phyloP scores from a whole-genome alignment of 202 grass and related monocot species.

The Thinopyrum obtusiflorum region DNA sequence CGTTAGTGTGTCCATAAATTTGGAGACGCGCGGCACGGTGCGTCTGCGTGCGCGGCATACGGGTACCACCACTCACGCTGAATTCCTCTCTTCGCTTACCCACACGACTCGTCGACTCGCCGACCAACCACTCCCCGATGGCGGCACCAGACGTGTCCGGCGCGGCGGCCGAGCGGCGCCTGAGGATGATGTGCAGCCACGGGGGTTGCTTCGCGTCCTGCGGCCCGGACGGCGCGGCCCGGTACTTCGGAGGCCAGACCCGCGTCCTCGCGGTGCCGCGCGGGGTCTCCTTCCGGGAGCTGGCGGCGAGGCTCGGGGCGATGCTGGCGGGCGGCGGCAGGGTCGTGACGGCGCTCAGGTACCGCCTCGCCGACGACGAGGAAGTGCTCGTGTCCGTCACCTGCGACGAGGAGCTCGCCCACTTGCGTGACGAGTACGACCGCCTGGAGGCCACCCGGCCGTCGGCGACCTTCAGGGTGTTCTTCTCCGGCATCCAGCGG shows the following conservation, averaged over 20 bases:
- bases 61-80: no score
- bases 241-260: constrained; percentile 72
- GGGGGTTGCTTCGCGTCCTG: constrained; percentile 54
- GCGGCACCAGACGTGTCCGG: no score
- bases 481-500: not conserved
- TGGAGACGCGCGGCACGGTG: no score
- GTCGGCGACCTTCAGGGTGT: constrained; percentile 11
- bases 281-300: constrained; percentile 47
- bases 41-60: no score
- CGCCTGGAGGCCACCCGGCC: not conserved
- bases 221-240: constrained; percentile 36
- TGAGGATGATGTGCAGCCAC: constrained; percentile 52
- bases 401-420: constrained; percentile 64
- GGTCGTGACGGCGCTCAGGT: constrained; percentile 29
- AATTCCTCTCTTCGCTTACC: no score
- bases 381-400: constrained; percentile 50
- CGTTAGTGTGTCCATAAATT: no score
- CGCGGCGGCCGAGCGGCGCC: no score
- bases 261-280: constrained; percentile 56
- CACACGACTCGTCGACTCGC: no score
- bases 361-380: constrained; percentile 45
- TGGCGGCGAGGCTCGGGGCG: constrained; percentile 35
- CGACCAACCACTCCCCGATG: no score
- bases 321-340: constrained; percentile 24
- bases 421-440: constrained; percentile 69